A percentile compares a stretch with the other conserved stretches of the same genome.
Conservation (phyloP, 768 basidiomycete species). For the Terana coerulea region DNA sequence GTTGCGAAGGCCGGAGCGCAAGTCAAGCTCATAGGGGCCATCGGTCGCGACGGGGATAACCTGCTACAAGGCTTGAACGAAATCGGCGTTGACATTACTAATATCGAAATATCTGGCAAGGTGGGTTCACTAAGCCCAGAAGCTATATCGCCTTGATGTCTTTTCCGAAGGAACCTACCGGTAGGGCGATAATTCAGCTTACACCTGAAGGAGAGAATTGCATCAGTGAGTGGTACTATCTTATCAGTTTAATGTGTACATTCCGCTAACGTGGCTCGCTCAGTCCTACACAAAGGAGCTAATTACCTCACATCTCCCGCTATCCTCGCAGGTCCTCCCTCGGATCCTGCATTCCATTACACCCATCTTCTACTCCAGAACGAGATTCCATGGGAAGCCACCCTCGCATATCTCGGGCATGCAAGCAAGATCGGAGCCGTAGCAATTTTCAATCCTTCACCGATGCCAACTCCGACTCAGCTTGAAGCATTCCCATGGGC, state of each 20-base stretch:
- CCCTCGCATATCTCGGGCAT: constrained; percentile 31
- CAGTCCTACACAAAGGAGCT: constrained; percentile 57
- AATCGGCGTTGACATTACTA: constrained; percentile 38
- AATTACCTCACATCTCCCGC: constrained; percentile 43
- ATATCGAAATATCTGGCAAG: constrained; percentile 34
- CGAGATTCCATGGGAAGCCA: constrained; percentile 46
- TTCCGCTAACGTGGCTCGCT: neutral
- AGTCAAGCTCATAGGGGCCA: constrained; percentile 47
- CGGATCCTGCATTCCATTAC: constrained; percentile 16
- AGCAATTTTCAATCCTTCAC: constrained; percentile 56
- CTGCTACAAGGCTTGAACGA: constrained; percentile 36
- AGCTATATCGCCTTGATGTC: no score
- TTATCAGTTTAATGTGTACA: neutral
- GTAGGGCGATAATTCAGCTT: constrained; percentile 60
- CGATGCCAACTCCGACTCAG: constrained; percentile 40
- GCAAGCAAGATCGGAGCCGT: constrained; percentile 13
- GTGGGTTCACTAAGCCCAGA: constrained; percentile 22
- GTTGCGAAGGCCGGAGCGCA: constrained; percentile 47
- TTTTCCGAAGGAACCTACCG: constrained; percentile 42
- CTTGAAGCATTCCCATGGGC: constrained; percentile 46
- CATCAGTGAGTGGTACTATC: constrained; percentile 41
- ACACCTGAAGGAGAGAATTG: constrained; percentile 56
- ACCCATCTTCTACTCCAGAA: constrained; percentile 58
- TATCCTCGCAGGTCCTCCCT: constrained; percentile 24
- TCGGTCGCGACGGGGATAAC: constrained; percentile 53